phyloP scores from a whole-genome alignment of 345 rosid species.

The Rhodamnia argentea region DNA sequence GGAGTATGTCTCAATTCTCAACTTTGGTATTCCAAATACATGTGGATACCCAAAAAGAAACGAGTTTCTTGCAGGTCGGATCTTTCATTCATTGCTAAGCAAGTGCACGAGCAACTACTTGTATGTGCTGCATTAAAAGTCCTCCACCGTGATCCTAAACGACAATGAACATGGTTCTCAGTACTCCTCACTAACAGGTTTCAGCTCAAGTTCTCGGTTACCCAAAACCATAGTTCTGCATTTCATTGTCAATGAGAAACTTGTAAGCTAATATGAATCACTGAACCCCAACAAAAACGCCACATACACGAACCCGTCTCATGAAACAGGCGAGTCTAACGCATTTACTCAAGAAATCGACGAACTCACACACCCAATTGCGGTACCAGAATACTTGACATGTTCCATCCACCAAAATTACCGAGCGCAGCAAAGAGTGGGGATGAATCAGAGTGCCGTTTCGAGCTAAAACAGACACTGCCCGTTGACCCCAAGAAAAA shows the following conservation, averaged over 20 bases:
- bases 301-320: neutral
- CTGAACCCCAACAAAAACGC: neutral
- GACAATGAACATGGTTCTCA: neutral
- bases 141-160: neutral
- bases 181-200: neutral
- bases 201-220: neutral
- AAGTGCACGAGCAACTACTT: neutral
- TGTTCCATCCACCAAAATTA: neutral
- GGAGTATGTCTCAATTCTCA: too few relatives aligned
- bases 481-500: neutral
- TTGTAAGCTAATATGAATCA: neutral
- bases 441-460: neutral
- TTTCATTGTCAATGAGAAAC: neutral
- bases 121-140: neutral
- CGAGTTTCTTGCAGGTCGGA: neutral
- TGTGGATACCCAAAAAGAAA: too few relatives aligned
- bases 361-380: neutral
- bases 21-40: too few relatives aligned
- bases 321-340: neutral
- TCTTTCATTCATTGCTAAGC: neutral
- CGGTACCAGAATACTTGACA: neutral
- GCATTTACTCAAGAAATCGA: neutral
- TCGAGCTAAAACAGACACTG: neutral
- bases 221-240: neutral
- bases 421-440: neutral